phyloP scores from a whole-genome alignment of 805 yeast species.

The Candida takata region DNA sequence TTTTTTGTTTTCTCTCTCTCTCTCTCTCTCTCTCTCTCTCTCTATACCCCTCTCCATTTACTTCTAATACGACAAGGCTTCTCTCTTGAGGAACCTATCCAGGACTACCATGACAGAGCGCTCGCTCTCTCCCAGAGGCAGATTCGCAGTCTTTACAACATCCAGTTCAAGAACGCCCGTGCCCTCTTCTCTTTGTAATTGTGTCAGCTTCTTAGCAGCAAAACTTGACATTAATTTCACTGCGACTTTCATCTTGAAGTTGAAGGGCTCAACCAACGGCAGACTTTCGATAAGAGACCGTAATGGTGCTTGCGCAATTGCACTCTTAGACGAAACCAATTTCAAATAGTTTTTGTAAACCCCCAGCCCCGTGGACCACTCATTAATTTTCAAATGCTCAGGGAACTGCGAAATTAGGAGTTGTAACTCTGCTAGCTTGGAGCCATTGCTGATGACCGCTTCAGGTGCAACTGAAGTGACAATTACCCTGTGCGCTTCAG shows the following conservation, averaged over 20 bases:
- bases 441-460: conserved; percentile 46
- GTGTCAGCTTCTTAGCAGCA: conserved; percentile 27
- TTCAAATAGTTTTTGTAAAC: conserved; percentile 46
- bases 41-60: too few species aligned
- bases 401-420: conserved; percentile 38
- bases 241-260: conserved; percentile 39
- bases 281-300: conserved; percentile 39
- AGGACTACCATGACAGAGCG: conserved; percentile 9
- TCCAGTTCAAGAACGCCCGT: conserved; percentile 16
- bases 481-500: conserved; percentile 57
- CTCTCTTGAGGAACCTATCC: conserved; percentile 10
- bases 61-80: conserved; percentile 1
- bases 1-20: too few species aligned
- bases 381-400: conserved; percentile 31
- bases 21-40: too few species aligned
- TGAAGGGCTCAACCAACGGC: conserved; percentile 32
- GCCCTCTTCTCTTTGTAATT: conserved; percentile 10
- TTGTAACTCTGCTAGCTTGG: conserved; percentile 25
- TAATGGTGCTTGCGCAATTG: conserved; percentile 22
- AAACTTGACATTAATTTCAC: conserved; percentile 45
- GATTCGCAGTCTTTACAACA: conserved; percentile 28
- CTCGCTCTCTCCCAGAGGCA: conserved; percentile 36
- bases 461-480: conserved; percentile 63
- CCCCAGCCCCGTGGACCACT: conserved; percentile 54
- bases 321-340: conserved; percentile 19